phyloP scores from a whole-genome alignment of 225 moss, liverwort and hornwort genomes.

The Thuidium tamariscinum region DNA sequence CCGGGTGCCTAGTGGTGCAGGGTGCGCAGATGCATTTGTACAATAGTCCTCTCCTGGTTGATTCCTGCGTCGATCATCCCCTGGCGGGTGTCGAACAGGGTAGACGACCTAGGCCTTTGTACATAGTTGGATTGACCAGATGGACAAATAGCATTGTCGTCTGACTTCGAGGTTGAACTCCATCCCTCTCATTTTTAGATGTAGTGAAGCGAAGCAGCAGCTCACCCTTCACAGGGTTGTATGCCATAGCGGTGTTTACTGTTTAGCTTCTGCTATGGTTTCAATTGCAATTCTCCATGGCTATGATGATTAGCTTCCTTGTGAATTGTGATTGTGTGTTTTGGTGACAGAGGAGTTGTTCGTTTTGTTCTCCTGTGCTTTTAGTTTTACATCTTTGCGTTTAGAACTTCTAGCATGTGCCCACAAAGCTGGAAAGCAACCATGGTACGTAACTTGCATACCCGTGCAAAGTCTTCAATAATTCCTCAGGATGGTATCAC shows the following conservation, averaged over 20 bases:
- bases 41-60: conserved; percentile 35
- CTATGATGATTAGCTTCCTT: background rate
- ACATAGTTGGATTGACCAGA: conserved; percentile 6
- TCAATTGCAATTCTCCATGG: background rate
- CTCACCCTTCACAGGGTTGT: background rate
- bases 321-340: background rate
- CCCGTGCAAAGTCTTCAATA: background rate
- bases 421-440: background rate
- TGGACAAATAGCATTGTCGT: background rate
- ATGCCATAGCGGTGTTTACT: background rate
- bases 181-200: background rate
- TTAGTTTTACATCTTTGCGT: too few species aligned
- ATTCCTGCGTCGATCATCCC: background rate
- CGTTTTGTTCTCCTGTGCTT: background rate
- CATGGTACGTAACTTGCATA: background rate
- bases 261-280: background rate
- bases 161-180: background rate
- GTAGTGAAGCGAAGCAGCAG: background rate
- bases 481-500: background rate
- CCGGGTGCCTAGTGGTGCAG: conserved; percentile 27
- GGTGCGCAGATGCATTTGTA: conserved; percentile 57
- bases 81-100: background rate
- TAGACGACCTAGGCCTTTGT: conserved; percentile 23
- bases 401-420: background rate
- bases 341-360: background rate